Percentiles rank a stretch among this genome's conserved stretches.
Conservation (phyloP, 2,329 filamentous ascomycete species). For the Epichloe gansuensis region DNA sequence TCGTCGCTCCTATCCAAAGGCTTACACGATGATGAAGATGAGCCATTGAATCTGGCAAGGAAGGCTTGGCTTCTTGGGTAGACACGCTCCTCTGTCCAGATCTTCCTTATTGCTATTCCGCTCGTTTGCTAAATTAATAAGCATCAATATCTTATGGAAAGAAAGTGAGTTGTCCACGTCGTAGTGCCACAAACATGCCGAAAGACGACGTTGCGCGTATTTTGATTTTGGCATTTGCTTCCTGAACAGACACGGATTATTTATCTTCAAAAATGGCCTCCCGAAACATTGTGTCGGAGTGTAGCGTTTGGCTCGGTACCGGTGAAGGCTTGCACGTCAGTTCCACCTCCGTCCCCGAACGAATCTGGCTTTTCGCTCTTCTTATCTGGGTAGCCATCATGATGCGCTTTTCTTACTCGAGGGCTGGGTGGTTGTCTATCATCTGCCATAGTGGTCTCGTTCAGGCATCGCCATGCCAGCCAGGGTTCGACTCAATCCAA, state of each 20-base stretch:
- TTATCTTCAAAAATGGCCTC: neutral
- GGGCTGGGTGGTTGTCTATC: constrained; percentile 12
- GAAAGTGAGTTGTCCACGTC: too few relatives aligned
- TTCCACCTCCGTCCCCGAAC: neutral
- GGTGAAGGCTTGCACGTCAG: neutral
- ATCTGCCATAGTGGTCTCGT: constrained; percentile 33
- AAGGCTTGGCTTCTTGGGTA: too few relatives aligned
- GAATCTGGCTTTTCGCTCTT: neutral
- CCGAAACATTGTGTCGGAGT: neutral
- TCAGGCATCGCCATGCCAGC: constrained; percentile 46
- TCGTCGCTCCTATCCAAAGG: neutral
- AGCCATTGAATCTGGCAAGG: constrained; percentile 3
- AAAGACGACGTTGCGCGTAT: too few relatives aligned
- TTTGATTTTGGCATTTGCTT: too few relatives aligned
- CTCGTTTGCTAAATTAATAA: neutral
- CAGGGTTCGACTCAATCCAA: constrained; percentile 56
- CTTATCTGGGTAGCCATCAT: neutral
- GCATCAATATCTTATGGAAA: too few relatives aligned
- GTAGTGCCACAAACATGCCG: too few relatives aligned
- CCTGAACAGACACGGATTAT: neutral
- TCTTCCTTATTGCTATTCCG: neutral
- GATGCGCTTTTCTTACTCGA: neutral
- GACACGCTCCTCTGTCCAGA: too few relatives aligned
- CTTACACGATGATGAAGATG: constrained; percentile 4
- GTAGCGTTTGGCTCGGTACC: neutral